phyloP scores from a whole-genome alignment of 495 filamentous ascomycete species.

The Penicillium nucicola region DNA sequence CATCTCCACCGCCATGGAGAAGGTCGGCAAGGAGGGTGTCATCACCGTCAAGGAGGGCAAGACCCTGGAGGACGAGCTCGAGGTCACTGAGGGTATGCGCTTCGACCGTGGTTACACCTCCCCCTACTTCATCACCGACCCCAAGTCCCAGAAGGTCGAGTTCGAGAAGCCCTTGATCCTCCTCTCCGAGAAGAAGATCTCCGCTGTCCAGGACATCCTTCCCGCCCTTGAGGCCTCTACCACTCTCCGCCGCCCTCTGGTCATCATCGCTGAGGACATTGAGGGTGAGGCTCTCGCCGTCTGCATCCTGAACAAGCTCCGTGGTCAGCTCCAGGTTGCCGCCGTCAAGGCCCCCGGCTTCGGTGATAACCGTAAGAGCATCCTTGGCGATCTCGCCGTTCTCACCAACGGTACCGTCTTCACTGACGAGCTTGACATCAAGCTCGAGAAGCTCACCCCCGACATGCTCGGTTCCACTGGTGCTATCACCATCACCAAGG shows the following conservation, averaged over 20 bases:
- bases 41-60: slow-evolving; percentile 99
- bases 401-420: slow-evolving; percentile 97
- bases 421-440: slow-evolving; percentile 95
- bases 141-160: slow-evolving; percentile 97
- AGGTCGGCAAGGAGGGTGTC: slow-evolving; percentile 99
- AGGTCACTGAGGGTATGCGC: slow-evolving; percentile 99
- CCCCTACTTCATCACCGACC: slow-evolving; percentile 99
- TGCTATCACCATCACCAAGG: slow-evolving; percentile 99
- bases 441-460: slow-evolving; percentile 93
- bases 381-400: slow-evolving; percentile 92
- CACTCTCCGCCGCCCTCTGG: slow-evolving; percentile 87
- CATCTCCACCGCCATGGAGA: slow-evolving; percentile 98
- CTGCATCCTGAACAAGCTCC: slow-evolving; percentile 99
- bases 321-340: slow-evolving; percentile 96
- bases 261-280: slow-evolving; percentile 99
- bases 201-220: slow-evolving; percentile 95
- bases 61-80: slow-evolving; percentile 95
- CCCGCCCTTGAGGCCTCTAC: slow-evolving; percentile 96
- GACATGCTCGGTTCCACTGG: slow-evolving; percentile 97
- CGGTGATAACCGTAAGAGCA: slow-evolving; percentile 99
- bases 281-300: slow-evolving; percentile 98
- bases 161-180: slow-evolving; percentile 99
- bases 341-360: slow-evolving; percentile 99
- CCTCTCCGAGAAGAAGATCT: slow-evolving; percentile 99
- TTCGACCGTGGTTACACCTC: slow-evolving; percentile 99